A percentile compares a stretch with the other conserved stretches of the same genome.
phyloP scores from a whole-genome alignment of 257 asterid species.

The Haberlea rhodopensis region DNA sequence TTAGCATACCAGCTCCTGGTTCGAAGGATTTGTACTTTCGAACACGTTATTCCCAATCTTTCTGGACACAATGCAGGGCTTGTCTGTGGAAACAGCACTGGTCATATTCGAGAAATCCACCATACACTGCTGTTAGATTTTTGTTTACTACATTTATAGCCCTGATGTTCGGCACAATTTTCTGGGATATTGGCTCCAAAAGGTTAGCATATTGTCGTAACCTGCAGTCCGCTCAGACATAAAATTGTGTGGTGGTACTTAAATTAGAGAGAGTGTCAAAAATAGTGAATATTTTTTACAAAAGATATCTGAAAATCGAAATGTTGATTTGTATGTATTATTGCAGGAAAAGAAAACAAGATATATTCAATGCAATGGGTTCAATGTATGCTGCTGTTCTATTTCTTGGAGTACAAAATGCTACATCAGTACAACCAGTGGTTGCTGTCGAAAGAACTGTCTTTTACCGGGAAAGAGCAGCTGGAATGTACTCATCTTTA shows the following conservation, averaged over 20 bases:
- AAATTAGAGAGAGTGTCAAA: background rate
- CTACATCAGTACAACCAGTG: constrained; percentile 45
- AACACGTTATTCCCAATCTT: constrained; percentile 38
- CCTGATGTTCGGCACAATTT: constrained; percentile 45
- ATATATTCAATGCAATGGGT: constrained; percentile 49
- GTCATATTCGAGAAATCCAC: constrained; percentile 50
- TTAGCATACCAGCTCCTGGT: constrained; percentile 34
- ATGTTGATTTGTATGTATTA: too few relatives aligned
- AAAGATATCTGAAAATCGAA: too few relatives aligned
- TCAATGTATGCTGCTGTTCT: constrained; percentile 46
- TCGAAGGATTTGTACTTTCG: constrained; percentile 36
- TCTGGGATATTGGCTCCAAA: constrained; percentile 45
- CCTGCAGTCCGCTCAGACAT: background rate
- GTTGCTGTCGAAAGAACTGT: constrained; percentile 44
- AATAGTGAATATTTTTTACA: background rate
- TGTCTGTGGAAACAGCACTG: constrained; percentile 48
- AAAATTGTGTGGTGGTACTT: too few relatives aligned
- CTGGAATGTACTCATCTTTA: constrained; percentile 52
- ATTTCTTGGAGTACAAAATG: constrained; percentile 42
- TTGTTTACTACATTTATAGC: constrained; percentile 44
- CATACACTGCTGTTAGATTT: constrained; percentile 42
- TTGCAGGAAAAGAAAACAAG: constrained; percentile 36
- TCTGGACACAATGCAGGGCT: constrained; percentile 41
- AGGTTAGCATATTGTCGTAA: constrained; percentile 25
- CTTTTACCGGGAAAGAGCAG: constrained; percentile 52